Evolutionary conservation across 331 rosid genomes (phyloP).

Genomic region (Rhamnella rubrinervis): DNA sequence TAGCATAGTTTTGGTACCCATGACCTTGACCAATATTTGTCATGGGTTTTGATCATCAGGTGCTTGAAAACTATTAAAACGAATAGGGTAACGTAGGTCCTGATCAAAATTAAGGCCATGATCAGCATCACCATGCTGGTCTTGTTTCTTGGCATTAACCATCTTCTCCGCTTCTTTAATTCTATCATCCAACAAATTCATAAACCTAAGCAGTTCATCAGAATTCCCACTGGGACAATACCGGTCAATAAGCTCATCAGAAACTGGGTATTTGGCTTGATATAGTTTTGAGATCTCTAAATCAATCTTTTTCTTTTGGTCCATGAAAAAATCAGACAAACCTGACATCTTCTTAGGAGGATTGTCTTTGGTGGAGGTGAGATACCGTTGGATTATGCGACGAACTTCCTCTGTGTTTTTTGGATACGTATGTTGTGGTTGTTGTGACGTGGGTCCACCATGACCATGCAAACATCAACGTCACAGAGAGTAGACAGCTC

Average conservation of each 20-base stretch:
- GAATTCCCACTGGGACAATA: too few relatives aligned
- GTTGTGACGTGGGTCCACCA: background rate
- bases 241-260: slow-evolving; percentile 33
- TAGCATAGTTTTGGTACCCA: too few relatives aligned
- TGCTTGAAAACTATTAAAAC: too few relatives aligned
- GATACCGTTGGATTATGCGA: slow-evolving; percentile 7
- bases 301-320: slow-evolving; percentile 34
- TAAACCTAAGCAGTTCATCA: too few relatives aligned
- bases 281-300: slow-evolving; percentile 28
- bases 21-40: too few relatives aligned
- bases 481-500: slow-evolving; percentile 28
- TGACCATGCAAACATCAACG: slow-evolving; percentile 12
- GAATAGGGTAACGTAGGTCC: too few relatives aligned
- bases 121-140: too few relatives aligned
- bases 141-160: too few relatives aligned
- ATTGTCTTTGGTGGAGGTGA: background rate
- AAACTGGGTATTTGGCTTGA: slow-evolving; percentile 32
- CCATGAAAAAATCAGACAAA: slow-evolving; percentile 37
- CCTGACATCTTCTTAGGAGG: slow-evolving; percentile 26
- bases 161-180: too few relatives aligned
- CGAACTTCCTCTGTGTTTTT: slow-evolving; percentile 3
- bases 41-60: too few relatives aligned
- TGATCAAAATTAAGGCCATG: too few relatives aligned
- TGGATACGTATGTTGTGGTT: slow-evolving; percentile 11
- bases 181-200: too few relatives aligned